Evolutionary conservation across 306 rosid genomes (phyloP), one percentile per base, ranked within the genome.

Genomic region (Rosa chinensis): DNA sequence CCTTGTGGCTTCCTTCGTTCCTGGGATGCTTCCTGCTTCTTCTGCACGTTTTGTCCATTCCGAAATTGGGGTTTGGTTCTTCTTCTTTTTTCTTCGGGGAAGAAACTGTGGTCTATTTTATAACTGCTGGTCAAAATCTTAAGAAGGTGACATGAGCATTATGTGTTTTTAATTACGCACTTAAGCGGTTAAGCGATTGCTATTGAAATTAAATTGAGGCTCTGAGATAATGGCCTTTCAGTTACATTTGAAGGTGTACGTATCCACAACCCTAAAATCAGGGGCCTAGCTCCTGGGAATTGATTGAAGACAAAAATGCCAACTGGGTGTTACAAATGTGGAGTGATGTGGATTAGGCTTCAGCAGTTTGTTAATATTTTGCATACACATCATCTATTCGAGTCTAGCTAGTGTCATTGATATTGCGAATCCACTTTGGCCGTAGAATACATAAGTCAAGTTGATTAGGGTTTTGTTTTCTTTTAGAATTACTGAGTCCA

Each of bases 11-110:
- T 47, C 37, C 20, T 20, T 11, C 72, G 7, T 67, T 67, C 72
- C 50, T 39, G 49, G 47, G 61, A 62, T 76, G 21, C 59, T 76
- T 63, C 48, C 18, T 63, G 58, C 37, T 53, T 18, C 63, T n/a
- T 47, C 79, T 39, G 8, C 39, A 49, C 5, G 62, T 66, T 32
- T 53, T 76, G 72, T 76, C 66, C 79, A 23, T 44, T 35, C 3
- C 13, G 1, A 69, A 43, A 10, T 5, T 5, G 69, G 73, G 12
- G 39, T 45, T 32, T 11, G 48, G 25, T 64, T 64, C 69, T 25
- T 42, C n/a, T 11, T 37, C 45, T 20, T 8, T 28, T 63, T 18
- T 5, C 14, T 11, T 13, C 14, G 10, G 0, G 23, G 0, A 43
- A 25, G 5, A 16, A 74, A 53, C 0, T 2, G 10, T 42, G 16